These are phyloP conservation scores for Solanum chacoense DNA, from an alignment of 305 asterid species.

Conservation along the genomic window DNA sequence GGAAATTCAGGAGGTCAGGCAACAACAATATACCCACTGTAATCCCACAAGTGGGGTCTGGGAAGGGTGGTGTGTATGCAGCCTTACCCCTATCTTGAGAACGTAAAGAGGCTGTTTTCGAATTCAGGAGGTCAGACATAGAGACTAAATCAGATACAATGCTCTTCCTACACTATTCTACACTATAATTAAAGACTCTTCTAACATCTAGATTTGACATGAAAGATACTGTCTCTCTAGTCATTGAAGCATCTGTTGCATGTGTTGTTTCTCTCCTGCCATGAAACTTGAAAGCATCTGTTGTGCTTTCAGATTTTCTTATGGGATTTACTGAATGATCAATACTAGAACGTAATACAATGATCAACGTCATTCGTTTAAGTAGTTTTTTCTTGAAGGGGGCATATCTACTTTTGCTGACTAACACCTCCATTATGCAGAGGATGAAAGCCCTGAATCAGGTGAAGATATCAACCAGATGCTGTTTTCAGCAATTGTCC, in stretches of 20 bases:
- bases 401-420: background rate
- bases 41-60: background rate
- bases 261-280: background rate
- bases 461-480: conserved; percentile 58
- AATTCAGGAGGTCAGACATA: background rate
- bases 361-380: background rate
- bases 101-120: background rate
- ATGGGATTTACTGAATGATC: background rate
- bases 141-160: background rate
- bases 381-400: background rate
- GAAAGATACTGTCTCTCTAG: background rate
- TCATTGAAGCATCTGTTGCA: background rate
- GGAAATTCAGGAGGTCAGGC: background rate
- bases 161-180: background rate
- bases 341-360: background rate
- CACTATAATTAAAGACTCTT: background rate
- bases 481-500: conserved; percentile 84
- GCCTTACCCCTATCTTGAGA: background rate
- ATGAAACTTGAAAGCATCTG: background rate
- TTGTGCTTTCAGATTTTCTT: background rate
- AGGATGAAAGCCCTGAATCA: conserved; percentile 35
- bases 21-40: background rate
- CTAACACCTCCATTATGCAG: conserved; percentile 26
- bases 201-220: background rate
- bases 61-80: background rate